Base-by-base conservation (phyloP, 257 asterid species). In the Solanum pinnatisectum region DNA sequence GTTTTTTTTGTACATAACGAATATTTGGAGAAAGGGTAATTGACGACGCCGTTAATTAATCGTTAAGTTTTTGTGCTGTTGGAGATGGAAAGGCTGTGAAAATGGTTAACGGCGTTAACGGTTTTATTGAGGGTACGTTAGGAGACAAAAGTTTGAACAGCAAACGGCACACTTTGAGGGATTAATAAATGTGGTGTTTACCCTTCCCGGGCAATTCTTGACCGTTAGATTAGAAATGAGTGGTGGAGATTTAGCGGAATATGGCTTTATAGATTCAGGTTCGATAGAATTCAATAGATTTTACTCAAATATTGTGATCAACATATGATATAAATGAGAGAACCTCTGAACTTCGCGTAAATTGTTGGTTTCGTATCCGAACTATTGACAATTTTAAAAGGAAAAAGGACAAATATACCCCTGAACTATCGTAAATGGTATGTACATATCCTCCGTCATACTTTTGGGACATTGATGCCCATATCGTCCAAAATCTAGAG, bases 71-170 rank as follows among this genome's bases (percentile, higher is more conserved):
- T 25, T 13, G 42, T 22, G 78, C n/a, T 30, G 27, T 14, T 16
- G 23, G n/a, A 20, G 44, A 82, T 20, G 46, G 10, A 4, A 33
- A 15, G 73, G 83, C n/a, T 65, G 36, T 36, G 5, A 78, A 87
- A 56, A 6, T 37, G 60, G 68, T 22, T 87, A 87, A 94, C 96
- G 94, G 89, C 91, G 76, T 86, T 91, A 88, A 91, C 93, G 90
- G 92, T 83, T 89, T 88, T 91, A 73, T 94, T 74, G 30, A 4
- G 94, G 91, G 95, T 89, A 94, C 93, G 96, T 93, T 93, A 91
- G 91, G 89, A 60, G 90, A 88, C 90, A 89, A 90, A 81, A 93
- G 95, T 95, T 96, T 95, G 95, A 96, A 96, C 96, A 93, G 93
- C 96, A 93, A 96, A 96, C 99, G 98, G 98, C 98, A 93, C 93